Base-by-base conservation (phyloP, 306 rosid genomes). In the Astragalus membranaceus region DNA sequence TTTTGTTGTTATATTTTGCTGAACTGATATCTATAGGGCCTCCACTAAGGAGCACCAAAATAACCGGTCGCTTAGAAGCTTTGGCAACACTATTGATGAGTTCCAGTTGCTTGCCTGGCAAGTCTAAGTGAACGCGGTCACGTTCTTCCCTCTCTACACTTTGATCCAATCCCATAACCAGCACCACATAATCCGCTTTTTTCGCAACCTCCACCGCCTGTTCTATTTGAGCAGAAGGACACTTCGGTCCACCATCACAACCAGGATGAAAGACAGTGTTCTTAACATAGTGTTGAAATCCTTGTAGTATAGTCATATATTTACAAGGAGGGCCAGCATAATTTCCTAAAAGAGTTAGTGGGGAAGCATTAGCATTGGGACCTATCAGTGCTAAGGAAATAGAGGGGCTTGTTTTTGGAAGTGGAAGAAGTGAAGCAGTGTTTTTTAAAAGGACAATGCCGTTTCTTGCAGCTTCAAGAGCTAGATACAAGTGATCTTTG, bases 361-460 rank as follows among this genome's bases (percentile, higher is more conserved):
- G 60, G 2, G 90, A 71, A 52, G 86, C 61, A 72, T 94, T 81
- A 77, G 89, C 96, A 56, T 88, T 87, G 59, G 97, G 97, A 69
- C 99, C 97, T 6, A 94, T 88, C 4, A 94, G 83, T 12, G 96
- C 97, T 8, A 94, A 75, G 2, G 96, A 90, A 39, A 75, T 50
- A 4, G 14, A 10, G 23, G 87, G 62, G 26, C 73, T 78, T 50
- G 83, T 63, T 72, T 88, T 87, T 1, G 88, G 84, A 10, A 91
- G 81, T 36, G 99, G 97, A 44, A 91, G 97, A 53, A 88, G 85
- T 54, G 62, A 62, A 13, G 60, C 86, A 6, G 79, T 15, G 84
- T 94, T 94, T 76, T 94, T 94, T n/a, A 94, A 71, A 44, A 94
- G 89, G 55, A 91, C 97, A 15, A 94, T 91, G 89, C 99, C 97